A percentile compares a stretch with the other conserved stretches of the same genome.
Evolutionary conservation across 2,329 filamentous ascomycete genomes (phyloP).

Genomic region (Raffaelea ambrosiae): DNA sequence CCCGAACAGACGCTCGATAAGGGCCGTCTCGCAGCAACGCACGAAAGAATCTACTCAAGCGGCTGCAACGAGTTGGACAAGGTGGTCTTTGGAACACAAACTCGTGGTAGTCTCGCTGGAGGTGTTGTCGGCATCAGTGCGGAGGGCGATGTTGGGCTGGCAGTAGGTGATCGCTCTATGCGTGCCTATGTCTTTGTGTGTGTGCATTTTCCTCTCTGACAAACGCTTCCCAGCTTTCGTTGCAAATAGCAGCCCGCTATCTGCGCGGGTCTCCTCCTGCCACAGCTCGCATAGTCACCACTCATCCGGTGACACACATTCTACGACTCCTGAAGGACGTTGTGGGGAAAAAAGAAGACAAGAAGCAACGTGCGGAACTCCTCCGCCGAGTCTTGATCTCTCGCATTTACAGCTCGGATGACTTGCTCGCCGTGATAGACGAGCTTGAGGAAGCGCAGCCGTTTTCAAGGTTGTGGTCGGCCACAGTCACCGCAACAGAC

Average conservation of each 20-base stretch:
- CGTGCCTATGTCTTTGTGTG: not conserved
- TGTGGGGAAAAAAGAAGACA: slow-evolving; percentile 1
- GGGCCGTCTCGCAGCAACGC: too few species aligned
- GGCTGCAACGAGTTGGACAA: slow-evolving; percentile 42
- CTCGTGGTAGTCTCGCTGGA: slow-evolving; percentile 26
- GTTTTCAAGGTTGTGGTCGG: slow-evolving; percentile 10
- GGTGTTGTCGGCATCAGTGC: slow-evolving; percentile 45
- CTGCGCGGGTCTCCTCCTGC: slow-evolving; percentile 20
- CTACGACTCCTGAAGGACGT: slow-evolving; percentile 32
- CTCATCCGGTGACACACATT: slow-evolving; percentile 31
- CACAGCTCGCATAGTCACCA: slow-evolving; percentile 38
- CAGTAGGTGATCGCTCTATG: slow-evolving; percentile 10
- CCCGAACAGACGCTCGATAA: too few species aligned
- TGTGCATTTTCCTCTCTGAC: not conserved
- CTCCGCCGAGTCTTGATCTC: slow-evolving; percentile 45
- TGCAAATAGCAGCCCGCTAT: slow-evolving; percentile 37
- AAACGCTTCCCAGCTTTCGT: slow-evolving; percentile 32
- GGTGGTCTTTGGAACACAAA: slow-evolving; percentile 37
- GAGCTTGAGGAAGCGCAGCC: slow-evolving; percentile 24
- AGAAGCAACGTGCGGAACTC: slow-evolving; percentile 8
- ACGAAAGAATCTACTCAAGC: slow-evolving; percentile 17
- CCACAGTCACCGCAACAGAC: not conserved
- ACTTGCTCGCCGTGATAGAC: slow-evolving; percentile 45
- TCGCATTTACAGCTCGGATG: slow-evolving; percentile 50
- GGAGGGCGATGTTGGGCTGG: slow-evolving; percentile 38